Percentiles rank a stretch among this genome's conserved stretches.
phyloP scores from a whole-genome alignment of 208 protist genomes.

The Herpetomonas tarakana region DNA sequence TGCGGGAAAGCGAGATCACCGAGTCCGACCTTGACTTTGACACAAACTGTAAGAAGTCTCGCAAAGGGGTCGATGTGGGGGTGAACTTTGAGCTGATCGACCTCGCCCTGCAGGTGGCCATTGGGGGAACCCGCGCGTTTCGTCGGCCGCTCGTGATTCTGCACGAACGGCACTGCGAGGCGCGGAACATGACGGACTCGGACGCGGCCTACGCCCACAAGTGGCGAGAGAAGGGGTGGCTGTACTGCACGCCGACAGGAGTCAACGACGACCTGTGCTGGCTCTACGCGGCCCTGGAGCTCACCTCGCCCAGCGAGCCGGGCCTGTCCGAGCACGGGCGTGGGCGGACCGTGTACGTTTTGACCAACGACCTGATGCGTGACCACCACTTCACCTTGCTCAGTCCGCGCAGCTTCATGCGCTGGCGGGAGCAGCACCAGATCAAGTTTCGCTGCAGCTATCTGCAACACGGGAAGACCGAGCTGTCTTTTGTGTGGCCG shows the following conservation, averaged over 20 bases:
- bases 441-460: conserved; percentile 61
- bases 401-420: conserved; percentile 60
- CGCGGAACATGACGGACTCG: conserved; percentile 6
- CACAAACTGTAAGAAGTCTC: conserved; percentile 17
- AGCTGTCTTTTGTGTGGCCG: conserved; percentile 48
- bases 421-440: conserved; percentile 68
- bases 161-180: conserved; percentile 68
- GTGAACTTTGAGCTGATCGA: conserved; percentile 71
- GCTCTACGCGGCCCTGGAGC: conserved; percentile 61
- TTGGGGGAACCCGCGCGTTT: conserved; percentile 7
- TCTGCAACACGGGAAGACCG: conserved; percentile 19
- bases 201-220: conserved; percentile 10
- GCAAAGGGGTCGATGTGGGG: conserved; percentile 45
- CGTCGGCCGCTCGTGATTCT: conserved; percentile 63
- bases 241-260: conserved; percentile 55
- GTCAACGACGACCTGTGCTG: conserved; percentile 83
- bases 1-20: conserved; percentile 21
- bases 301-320: conserved; percentile 37
- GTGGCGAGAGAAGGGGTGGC: conserved; percentile 35
- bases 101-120: conserved; percentile 34
- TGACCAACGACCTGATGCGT: conserved; percentile 83
- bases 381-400: conserved; percentile 81
- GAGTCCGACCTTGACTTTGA: conserved; percentile 28
- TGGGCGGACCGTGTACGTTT: conserved; percentile 34
- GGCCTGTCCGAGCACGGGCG: neutral